These are phyloP conservation scores for Pulveroboletus sp. DNA, from an alignment of 768 basidiomycete species.

Conservation along the genomic window DNA sequence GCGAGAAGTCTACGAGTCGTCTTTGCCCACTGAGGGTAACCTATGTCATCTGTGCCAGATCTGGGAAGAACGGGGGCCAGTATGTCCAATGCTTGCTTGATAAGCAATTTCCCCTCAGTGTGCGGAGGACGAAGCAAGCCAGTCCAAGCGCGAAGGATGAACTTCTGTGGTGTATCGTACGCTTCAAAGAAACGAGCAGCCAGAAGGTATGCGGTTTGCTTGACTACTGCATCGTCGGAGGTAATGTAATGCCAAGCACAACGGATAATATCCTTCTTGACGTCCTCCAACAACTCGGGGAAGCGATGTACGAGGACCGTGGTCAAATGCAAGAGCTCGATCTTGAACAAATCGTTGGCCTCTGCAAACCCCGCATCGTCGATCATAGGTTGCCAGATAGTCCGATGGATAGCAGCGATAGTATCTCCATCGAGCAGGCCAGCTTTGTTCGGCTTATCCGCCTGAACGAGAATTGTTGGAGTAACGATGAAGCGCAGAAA, in stretches of 20 bases:
- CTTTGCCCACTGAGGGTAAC: slow-evolving; percentile 79
- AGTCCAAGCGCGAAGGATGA: slow-evolving; percentile 87
- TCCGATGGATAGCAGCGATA: slow-evolving; percentile 62
- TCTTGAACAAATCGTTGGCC: slow-evolving; percentile 82
- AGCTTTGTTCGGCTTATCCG: slow-evolving; percentile 51
- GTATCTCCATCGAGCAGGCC: slow-evolving; percentile 72
- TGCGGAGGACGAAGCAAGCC: slow-evolving; percentile 81
- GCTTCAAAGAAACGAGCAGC: slow-evolving; percentile 89
- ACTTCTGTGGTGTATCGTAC: slow-evolving; percentile 87
- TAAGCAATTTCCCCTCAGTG: slow-evolving; percentile 71
- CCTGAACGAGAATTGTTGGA: slow-evolving; percentile 80
- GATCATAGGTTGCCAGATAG: slow-evolving; percentile 81
- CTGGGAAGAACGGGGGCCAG: slow-evolving; percentile 79
- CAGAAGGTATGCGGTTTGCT: slow-evolving; percentile 88
- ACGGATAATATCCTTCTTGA: slow-evolving; percentile 89
- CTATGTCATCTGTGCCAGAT: slow-evolving; percentile 53
- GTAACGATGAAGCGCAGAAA: slow-evolving; percentile 84
- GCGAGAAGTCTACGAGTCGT: slow-evolving; percentile 80
- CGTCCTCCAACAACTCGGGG: slow-evolving; percentile 72
- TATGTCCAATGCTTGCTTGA: slow-evolving; percentile 84
- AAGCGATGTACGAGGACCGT: slow-evolving; percentile 86
- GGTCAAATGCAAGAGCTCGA: slow-evolving; percentile 89
- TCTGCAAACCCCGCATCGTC: slow-evolving; percentile 49
- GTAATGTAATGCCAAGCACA: slow-evolving; percentile 89
- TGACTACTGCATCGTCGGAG: slow-evolving; percentile 86